Base-by-base conservation (phyloP, 2,329 filamentous ascomycete genomes). In the Penicillium capsulatum region DNA sequence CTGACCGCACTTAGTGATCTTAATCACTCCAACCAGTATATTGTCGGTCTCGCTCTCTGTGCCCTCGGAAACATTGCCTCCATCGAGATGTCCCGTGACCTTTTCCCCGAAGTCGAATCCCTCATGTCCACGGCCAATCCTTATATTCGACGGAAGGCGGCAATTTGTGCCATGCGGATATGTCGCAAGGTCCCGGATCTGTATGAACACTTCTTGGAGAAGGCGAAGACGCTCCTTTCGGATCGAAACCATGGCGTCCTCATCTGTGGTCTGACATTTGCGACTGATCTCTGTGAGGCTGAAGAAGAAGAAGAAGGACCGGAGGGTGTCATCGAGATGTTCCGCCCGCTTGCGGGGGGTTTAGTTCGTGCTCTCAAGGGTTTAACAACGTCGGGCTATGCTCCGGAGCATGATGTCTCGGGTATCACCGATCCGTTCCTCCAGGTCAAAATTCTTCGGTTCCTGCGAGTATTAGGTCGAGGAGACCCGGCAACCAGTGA, bases 161-260 rank as follows among this genome's bases (percentile, higher is more conserved):
- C 92, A 3, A 77, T 98, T n/a, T 98, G 92, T 68, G 92, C 92
- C 35, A 98, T 98, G 92, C 81, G 90, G 52, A 96, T 98, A 75
- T 96, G 90, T 70, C 84, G 89, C 57, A 98, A 98, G 68, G 92
- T 98, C 8, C 92, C 94, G 4, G 92, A 98, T 64, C 71, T 98
- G 38, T 88, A 95, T 66, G 94, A 98, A 65, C 90, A 98, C 68
- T 98, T 98, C 60, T 64, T 96, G 42, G 92, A 98, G 45, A 97
- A 97, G 66, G 86, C 91, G 11, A 85, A 92, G 46, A 76, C 87
- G 17, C 75, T 98, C 7, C 72, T 98, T 15, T 85, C 88, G 17
- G 92, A 98, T 66, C 78, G 92, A 46, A 98, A 98, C 67, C 92
- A 98, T 54, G 94, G 92, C 26, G 94, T 98, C 13, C 69, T 98